Conservation (phyloP, 164 flowering plant genomes). For the Tetrastigma voinierianum region DNA sequence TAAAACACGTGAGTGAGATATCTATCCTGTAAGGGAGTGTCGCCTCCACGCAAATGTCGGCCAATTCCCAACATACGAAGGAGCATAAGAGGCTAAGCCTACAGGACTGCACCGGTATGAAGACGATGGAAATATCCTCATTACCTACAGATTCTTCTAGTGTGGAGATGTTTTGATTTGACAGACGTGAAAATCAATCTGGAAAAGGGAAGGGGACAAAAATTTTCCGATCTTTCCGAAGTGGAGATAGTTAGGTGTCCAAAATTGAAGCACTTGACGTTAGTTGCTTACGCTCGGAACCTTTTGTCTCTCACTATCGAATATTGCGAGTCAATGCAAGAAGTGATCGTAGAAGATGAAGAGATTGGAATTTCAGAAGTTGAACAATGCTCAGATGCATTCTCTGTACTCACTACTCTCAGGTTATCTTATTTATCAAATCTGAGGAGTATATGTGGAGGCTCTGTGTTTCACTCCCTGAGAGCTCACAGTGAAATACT, state of each 20-base stretch:
- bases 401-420: neutral
- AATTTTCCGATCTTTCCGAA: neutral
- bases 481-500: neutral
- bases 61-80: too few relatives aligned
- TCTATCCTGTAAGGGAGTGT: too few relatives aligned
- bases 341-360: neutral
- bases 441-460: neutral
- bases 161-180: too few relatives aligned
- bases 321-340: neutral
- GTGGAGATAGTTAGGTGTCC: neutral
- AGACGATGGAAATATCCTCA: too few relatives aligned
- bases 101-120: too few relatives aligned
- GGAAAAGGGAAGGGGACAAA: too few relatives aligned
- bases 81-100: too few relatives aligned
- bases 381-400: too few relatives aligned
- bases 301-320: neutral
- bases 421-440: neutral
- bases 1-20: neutral
- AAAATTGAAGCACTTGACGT: neutral
- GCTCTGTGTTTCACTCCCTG: neutral
- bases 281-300: slow-evolving; percentile 12
- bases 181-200: too few relatives aligned
- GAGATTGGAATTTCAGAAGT: too few relatives aligned
- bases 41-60: too few relatives aligned
- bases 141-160: too few relatives aligned